These are phyloP conservation scores for Fusarium chaquense DNA, from an alignment of 2,329 filamentous ascomycete genomes.

Conservation along the genomic window DNA sequence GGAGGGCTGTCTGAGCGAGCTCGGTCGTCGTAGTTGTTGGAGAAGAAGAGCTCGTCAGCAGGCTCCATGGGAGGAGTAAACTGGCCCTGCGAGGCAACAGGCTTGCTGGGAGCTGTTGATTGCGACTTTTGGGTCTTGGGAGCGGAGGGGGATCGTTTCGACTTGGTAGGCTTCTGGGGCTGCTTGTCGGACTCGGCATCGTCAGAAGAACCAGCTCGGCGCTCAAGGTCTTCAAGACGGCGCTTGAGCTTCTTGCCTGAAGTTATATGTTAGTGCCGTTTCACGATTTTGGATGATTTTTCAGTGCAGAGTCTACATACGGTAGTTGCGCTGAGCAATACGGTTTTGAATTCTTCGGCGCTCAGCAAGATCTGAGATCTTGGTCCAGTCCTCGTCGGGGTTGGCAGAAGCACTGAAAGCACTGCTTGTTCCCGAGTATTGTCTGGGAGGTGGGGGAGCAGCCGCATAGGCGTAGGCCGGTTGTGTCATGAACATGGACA, in stretches of 20 bases:
- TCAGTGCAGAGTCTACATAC: slow-evolving; percentile 64
- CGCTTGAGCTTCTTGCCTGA: slow-evolving; percentile 93
- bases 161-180: slow-evolving; percentile 47
- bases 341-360: slow-evolving; percentile 95
- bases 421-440: slow-evolving; percentile 85
- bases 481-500: slow-evolving; percentile 55
- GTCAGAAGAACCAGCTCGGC: slow-evolving; percentile 71
- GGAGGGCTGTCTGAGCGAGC: slow-evolving; percentile 79
- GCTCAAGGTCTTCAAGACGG: slow-evolving; percentile 86
- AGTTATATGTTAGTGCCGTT: slow-evolving; percentile 31
- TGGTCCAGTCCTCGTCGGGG: slow-evolving; percentile 98
- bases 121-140: slow-evolving; percentile 50
- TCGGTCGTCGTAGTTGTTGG: slow-evolving; percentile 69
- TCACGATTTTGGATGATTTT: neutral
- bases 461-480: slow-evolving; percentile 51
- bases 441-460: slow-evolving; percentile 64
- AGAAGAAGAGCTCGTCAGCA: slow-evolving; percentile 76
- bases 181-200: slow-evolving; percentile 58
- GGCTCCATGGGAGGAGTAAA: slow-evolving; percentile 71
- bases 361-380: slow-evolving; percentile 97
- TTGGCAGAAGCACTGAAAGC: slow-evolving; percentile 95
- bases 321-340: slow-evolving; percentile 97
- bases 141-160: slow-evolving; percentile 50
- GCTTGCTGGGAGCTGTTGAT: slow-evolving; percentile 51
- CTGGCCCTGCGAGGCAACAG: slow-evolving; percentile 62